Evolutionary conservation across 164 flowering plant species (phyloP), one percentile per base, ranked within the genome.

Genomic region (Macadamia tetraphylla): DNA sequence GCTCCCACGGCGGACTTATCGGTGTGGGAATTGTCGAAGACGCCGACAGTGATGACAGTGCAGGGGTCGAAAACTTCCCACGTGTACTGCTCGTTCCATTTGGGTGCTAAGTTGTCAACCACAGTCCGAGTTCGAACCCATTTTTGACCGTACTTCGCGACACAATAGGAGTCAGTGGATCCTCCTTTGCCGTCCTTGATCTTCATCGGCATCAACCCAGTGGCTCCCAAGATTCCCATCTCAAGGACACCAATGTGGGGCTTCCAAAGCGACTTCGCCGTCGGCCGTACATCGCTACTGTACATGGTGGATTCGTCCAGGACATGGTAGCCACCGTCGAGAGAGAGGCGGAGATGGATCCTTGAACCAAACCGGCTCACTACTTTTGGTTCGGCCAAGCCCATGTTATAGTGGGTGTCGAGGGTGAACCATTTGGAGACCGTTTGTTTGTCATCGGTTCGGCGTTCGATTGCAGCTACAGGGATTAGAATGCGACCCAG

Each of bases 241-340:
- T 81, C 81, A 30, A 81, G 67, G 10, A 74, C 76, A 1, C 83
- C 83, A 60, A 90, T 77, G 71, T 81, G 82, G 17, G 95, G 89
- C 75, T 85, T 86, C 93, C 95, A 90, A 80, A 81, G 76, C 58
- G 78, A 79, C 48, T 74, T 81, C 29, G 77, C 79, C 0, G 81
- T 78, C 1, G 83, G 95, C 73, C 87, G 74, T 13, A 85, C 82
- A 74, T 90, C 98, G 49, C 98, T 89, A 74, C 87, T 81, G 32
- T 85, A 84, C 85, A 81, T 73, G 0, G 88, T 84, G 0, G 98
- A 82, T 67, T 92, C 98, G 64, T 92, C 98, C 0, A 90, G 83
- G 44, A 92, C 98, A 77, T 92, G 98, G 71, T 92, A 92, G 66
- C 83, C 30, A 13, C 80, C 81, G 17, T 79, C 79, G 0, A 79